These are phyloP conservation scores for Aspergillus tubingensis DNA, from an alignment of 2,329 filamentous ascomycete genomes.

Conservation along the genomic window DNA sequence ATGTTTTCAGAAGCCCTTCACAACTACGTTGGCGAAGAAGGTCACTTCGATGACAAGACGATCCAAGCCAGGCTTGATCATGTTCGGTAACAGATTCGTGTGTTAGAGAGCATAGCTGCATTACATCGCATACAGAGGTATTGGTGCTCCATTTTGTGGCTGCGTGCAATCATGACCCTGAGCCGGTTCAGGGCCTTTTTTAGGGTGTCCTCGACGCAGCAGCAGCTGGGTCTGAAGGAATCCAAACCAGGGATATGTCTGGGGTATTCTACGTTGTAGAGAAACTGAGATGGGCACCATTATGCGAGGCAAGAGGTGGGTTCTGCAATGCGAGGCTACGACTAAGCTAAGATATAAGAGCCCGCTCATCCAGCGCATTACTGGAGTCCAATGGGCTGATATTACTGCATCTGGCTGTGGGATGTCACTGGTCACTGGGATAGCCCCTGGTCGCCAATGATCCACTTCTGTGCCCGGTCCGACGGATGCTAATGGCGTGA, in stretches of 20 bases:
- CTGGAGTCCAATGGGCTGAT: background rate
- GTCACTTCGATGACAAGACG: slow-evolving; percentile 41
- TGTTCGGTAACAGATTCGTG: slow-evolving; percentile 14
- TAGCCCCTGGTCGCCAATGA: background rate
- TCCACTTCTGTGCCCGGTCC: background rate
- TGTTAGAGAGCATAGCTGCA: background rate
- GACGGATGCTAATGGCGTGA: slow-evolving; percentile 2
- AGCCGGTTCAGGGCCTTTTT: background rate
- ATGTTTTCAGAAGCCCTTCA: slow-evolving; percentile 67
- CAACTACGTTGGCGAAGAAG: slow-evolving; percentile 39
- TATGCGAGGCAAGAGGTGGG: background rate
- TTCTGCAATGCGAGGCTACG: background rate
- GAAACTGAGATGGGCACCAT: background rate
- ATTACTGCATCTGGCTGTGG: background rate
- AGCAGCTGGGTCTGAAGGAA: background rate
- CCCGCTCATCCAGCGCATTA: background rate
- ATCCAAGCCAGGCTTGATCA: slow-evolving; percentile 38
- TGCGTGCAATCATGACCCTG: background rate
- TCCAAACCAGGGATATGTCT: background rate
- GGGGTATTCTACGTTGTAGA: background rate
- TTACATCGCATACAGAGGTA: background rate
- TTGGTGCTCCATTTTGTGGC: too few relatives aligned
- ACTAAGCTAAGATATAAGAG: background rate
- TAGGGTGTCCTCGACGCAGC: background rate
- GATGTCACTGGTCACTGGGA: background rate